Evolutionary conservation across 2,329 filamentous ascomycete species (phyloP).

Genomic region (Paecilomyces sp.): DNA sequence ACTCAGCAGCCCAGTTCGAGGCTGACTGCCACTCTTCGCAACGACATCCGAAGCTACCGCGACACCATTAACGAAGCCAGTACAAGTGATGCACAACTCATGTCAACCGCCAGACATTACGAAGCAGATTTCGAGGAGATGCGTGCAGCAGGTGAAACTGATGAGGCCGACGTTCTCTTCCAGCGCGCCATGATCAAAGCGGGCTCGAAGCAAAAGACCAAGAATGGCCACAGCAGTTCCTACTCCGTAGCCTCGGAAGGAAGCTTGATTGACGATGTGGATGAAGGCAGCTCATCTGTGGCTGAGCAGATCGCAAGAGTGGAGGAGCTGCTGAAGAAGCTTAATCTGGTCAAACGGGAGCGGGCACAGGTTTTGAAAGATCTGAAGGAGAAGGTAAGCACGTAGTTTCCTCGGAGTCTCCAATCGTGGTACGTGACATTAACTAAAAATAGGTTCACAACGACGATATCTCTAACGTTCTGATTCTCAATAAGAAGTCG

Average conservation of each 20-base stretch:
- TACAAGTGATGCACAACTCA: conserved; percentile 76
- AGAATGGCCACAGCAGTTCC: conserved; percentile 57
- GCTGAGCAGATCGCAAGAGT: conserved; percentile 83
- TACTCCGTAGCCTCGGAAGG: conserved; percentile 54
- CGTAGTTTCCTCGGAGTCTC: neutral
- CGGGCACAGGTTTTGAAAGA: conserved; percentile 89
- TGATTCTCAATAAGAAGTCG: conserved; percentile 96
- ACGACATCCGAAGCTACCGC: conserved; percentile 79
- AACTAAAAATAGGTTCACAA: conserved; percentile 65
- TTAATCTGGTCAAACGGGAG: conserved; percentile 89
- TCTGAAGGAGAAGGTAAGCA: conserved; percentile 82
- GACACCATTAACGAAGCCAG: conserved; percentile 85
- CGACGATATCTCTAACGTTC: conserved; percentile 93
- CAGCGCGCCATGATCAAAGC: conserved; percentile 78
- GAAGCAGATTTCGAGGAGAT: conserved; percentile 91
- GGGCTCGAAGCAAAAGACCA: conserved; percentile 53
- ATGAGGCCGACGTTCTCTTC: conserved; percentile 82
- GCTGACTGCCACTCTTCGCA: conserved; percentile 77
- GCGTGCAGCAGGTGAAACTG: conserved; percentile 77
- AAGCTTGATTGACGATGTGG: conserved; percentile 83
- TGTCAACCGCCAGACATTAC: conserved; percentile 75
- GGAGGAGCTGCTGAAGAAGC: conserved; percentile 82
- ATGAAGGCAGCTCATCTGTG: conserved; percentile 71
- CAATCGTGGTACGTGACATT: neutral
- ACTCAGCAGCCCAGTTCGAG: conserved; percentile 91